Conservation (phyloP, 139 green algal species). For the Micractinium sp. region DNA sequence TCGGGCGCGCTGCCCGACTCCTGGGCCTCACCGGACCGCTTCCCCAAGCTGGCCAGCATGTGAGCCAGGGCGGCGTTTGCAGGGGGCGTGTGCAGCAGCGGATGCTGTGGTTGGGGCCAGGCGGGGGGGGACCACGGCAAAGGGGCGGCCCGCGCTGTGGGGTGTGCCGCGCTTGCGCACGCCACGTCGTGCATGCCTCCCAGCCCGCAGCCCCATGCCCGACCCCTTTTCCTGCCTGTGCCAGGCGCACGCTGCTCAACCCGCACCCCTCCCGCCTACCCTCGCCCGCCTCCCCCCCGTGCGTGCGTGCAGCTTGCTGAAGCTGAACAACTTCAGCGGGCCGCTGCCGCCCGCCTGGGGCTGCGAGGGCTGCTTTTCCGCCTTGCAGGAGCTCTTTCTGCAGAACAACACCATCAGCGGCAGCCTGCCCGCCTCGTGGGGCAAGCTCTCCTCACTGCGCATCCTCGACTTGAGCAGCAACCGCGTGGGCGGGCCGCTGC, state of each 20-base stretch:
- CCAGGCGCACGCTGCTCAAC: too few species aligned
- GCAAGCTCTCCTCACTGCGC: neutral
- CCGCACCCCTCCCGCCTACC: neutral
- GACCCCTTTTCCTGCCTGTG: too few species aligned
- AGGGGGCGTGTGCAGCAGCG: neutral
- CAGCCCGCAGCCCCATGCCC: too few species aligned
- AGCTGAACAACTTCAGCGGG: neutral
- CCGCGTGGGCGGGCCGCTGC: neutral
- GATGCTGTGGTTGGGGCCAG: neutral
- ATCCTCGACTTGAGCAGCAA: neutral
- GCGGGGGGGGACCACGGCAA: neutral
- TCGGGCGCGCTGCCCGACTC: neutral
- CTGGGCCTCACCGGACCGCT: constrained; percentile 19
- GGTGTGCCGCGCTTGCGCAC: too few species aligned
- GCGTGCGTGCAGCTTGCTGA: neutral
- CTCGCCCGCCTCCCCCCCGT: neutral
- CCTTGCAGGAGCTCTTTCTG: neutral
- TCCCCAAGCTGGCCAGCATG: constrained; percentile 10
- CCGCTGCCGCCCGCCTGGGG: neutral
- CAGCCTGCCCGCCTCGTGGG: neutral
- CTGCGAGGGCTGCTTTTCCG: neutral
- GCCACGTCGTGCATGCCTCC: too few species aligned
- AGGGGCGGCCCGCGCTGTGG: too few species aligned
- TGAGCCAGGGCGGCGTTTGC: neutral
- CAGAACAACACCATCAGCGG: constrained; percentile 2